Conservation (phyloP, 352 stramenopile genomes). For the Pythium myriotylum region DNA sequence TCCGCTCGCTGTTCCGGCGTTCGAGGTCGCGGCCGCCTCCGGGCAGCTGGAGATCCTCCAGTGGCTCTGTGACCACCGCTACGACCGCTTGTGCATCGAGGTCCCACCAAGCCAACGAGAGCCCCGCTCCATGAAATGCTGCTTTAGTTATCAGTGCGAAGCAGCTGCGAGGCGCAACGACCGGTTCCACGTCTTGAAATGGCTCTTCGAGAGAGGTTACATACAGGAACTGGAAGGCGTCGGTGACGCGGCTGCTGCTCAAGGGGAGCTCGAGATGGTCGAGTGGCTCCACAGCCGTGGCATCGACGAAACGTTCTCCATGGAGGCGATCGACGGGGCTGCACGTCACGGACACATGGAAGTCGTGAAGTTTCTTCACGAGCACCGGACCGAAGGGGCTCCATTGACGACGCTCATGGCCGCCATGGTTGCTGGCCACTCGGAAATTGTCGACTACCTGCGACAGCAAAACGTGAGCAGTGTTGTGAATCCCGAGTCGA, state of each 20-base stretch:
- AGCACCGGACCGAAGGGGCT: conserved; percentile 1
- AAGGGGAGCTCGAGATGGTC: conserved; percentile 20
- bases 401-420: conserved; percentile 3
- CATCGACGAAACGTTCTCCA: conserved; percentile 1
- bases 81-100: conserved; percentile 20
- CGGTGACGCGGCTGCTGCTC: conserved; percentile 11
- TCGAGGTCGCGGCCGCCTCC: conserved; percentile 7
- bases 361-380: conserved; percentile 14
- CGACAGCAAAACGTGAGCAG: conserved; percentile 5
- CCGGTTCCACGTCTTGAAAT: conserved; percentile 17
- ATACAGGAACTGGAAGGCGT: background rate
- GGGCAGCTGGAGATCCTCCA: conserved; percentile 24
- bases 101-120: conserved; percentile 9
- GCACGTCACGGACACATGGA: conserved; percentile 9
- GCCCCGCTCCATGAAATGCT: conserved; percentile 7
- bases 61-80: conserved; percentile 22
- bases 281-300: conserved; percentile 14
- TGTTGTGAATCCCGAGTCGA: conserved; percentile 5
- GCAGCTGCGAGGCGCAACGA: conserved; percentile 1
- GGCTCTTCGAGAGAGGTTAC: conserved; percentile 21
- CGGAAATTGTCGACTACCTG: conserved; percentile 13
- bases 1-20: conserved; percentile 12
- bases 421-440: conserved; percentile 14
- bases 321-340: conserved; percentile 7
- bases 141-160: conserved; percentile 9